Conservation (phyloP, 129 eudicot species). For the Artemisia argyi region DNA sequence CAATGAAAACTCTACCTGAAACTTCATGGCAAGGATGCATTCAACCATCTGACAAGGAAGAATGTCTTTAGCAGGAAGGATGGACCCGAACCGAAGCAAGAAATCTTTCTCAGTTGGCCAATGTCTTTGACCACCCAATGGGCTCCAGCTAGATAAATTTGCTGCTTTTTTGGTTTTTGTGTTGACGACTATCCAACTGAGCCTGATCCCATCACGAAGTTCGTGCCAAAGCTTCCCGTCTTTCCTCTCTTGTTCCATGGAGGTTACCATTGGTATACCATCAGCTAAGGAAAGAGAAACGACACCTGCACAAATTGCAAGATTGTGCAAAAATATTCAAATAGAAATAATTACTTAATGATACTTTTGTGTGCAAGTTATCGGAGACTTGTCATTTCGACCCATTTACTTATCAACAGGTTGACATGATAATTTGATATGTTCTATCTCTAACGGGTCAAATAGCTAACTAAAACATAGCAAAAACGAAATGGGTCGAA, state of each 20-base stretch:
- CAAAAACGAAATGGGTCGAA: not conserved
- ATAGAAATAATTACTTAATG: not conserved
- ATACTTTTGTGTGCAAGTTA: not conserved
- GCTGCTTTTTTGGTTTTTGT: constrained; percentile 75
- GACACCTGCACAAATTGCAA: constrained; percentile 27
- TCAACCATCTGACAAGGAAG: constrained; percentile 82
- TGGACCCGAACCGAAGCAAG: constrained; percentile 75
- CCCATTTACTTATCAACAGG: not conserved
- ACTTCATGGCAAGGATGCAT: constrained; percentile 75
- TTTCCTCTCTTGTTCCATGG: constrained; percentile 80
- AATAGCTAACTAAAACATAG: not conserved
- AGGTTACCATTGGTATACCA: constrained; percentile 64
- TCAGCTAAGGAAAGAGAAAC: constrained; percentile 52
- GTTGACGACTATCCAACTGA: constrained; percentile 94
- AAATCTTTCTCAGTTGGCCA: constrained; percentile 95
- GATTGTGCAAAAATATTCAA: not conserved
- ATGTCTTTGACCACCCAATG: constrained; percentile 85
- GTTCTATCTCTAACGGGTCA: not conserved
- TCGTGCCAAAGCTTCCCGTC: constrained; percentile 93
- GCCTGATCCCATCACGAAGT: constrained; percentile 61
- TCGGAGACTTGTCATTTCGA: not conserved
- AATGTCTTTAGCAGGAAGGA: constrained; percentile 86
- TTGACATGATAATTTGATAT: not conserved
- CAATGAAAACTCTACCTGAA: constrained; percentile 26
- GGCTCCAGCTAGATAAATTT: constrained; percentile 82